Evolutionary conservation across 345 rosid genomes (phyloP).

Genomic region (Salix viminalis): DNA sequence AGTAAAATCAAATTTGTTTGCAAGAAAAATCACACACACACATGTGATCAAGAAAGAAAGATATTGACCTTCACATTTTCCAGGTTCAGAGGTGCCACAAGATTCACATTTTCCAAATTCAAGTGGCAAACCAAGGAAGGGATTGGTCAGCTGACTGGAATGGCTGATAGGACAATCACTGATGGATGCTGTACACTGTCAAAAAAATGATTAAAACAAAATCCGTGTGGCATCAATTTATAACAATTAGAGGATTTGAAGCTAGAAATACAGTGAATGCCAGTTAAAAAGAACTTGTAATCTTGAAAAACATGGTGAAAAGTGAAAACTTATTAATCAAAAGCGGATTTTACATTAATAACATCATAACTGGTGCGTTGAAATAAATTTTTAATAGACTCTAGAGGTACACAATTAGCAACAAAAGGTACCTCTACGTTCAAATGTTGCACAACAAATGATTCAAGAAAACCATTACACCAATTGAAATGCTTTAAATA

Average conservation of each 20-base stretch:
- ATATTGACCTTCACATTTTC: slow-evolving; percentile 75
- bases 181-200: slow-evolving; percentile 61
- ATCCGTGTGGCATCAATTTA: background rate
- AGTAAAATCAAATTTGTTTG: background rate
- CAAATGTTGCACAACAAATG: background rate
- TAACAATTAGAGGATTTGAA: slow-evolving; percentile 1
- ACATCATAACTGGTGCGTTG: background rate
- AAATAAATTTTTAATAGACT: background rate
- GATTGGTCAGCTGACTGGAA: slow-evolving; percentile 68
- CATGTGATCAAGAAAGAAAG: background rate
- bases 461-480: background rate
- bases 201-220: slow-evolving; percentile 1
- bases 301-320: background rate
- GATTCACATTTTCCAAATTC: slow-evolving; percentile 90
- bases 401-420: background rate
- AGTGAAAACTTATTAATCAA: background rate
- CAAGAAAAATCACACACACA: background rate
- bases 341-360: background rate
- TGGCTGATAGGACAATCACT: slow-evolving; percentile 69
- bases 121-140: slow-evolving; percentile 87
- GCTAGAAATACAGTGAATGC: background rate
- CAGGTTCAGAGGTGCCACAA: slow-evolving; percentile 79
- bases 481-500: background rate
- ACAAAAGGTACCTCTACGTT: background rate
- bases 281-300: background rate